Conservation (phyloP, 2,329 filamentous ascomycete genomes). For the Neofusicoccum sp. region DNA sequence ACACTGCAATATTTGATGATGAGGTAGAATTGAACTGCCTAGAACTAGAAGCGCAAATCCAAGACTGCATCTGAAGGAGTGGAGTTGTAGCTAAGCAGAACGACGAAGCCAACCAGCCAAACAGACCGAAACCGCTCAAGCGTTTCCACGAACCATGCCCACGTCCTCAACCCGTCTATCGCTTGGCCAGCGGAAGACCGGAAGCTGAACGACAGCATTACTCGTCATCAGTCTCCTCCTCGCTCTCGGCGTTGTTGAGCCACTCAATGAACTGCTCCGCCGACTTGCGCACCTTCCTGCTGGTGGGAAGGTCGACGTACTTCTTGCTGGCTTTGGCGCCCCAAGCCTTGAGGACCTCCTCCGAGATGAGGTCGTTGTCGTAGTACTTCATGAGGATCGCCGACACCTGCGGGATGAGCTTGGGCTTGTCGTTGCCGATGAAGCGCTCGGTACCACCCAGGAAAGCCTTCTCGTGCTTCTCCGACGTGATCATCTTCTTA, state of each 20-base stretch:
- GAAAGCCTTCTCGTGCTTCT: slow-evolving; percentile 93
- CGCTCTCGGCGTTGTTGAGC: slow-evolving; percentile 81
- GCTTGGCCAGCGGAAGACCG: neutral
- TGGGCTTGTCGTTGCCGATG: slow-evolving; percentile 76
- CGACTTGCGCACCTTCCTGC: slow-evolving; percentile 93
- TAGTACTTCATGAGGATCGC: slow-evolving; percentile 89
- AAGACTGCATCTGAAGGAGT: neutral
- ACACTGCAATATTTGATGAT: neutral
- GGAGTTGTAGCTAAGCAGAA: slow-evolving; percentile 8
- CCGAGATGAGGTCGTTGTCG: slow-evolving; percentile 81
- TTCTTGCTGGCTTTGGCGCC: slow-evolving; percentile 96
- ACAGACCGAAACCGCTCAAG: neutral
- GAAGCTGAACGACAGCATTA: neutral
- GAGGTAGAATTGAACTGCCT: neutral
- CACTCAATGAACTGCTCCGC: slow-evolving; percentile 92
- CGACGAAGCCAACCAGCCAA: neutral
- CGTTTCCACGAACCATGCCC: neutral
- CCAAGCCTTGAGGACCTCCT: slow-evolving; percentile 89
- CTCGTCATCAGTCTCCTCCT: slow-evolving; percentile 56
- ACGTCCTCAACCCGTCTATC: neutral
- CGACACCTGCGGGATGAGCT: slow-evolving; percentile 73
- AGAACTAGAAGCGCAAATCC: neutral
- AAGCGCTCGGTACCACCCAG: slow-evolving; percentile 94
- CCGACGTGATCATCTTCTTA: slow-evolving; percentile 87
- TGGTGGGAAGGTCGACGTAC: slow-evolving; percentile 84